A percentile compares a stretch with the other conserved stretches of the same genome.
These are phyloP conservation scores for Mucor lusitanicus DNA, from an alignment of 371 early-diverging fungal genomes.

Conservation along the genomic window DNA sequence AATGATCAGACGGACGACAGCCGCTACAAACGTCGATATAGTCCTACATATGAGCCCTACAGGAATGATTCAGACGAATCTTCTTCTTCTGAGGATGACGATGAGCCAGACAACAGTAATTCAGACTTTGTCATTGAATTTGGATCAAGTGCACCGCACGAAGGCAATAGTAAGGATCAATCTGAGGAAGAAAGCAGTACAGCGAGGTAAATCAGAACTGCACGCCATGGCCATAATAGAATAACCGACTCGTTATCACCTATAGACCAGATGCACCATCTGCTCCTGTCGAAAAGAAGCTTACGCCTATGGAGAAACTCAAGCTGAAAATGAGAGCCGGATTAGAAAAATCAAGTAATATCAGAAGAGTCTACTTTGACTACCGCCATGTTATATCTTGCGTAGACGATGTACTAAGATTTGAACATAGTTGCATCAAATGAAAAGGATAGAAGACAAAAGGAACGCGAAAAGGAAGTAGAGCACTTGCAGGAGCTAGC, in stretches of 20 bases:
- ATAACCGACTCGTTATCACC: background rate
- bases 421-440: conserved; percentile 33
- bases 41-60: conserved; percentile 44
- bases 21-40: conserved; percentile 31
- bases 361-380: background rate
- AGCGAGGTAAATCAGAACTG: background rate
- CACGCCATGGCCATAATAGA: background rate
- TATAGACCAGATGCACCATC: background rate
- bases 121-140: conserved; percentile 41
- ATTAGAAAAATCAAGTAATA: conserved; percentile 49
- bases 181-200: conserved; percentile 1
- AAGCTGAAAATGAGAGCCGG: conserved; percentile 51
- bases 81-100: conserved; percentile 23
- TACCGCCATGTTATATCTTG: background rate
- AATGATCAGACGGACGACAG: background rate
- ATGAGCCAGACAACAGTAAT: background rate
- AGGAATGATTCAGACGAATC: conserved; percentile 27
- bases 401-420: background rate
- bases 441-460: conserved; percentile 27
- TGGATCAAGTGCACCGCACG: conserved; percentile 22
- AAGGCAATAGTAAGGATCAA: background rate
- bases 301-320: conserved; percentile 56
- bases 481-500: conserved; percentile 27
- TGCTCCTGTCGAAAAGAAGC: conserved; percentile 27
- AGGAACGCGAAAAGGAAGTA: conserved; percentile 36